These are phyloP conservation scores for Phyllosticta capitalensis DNA, from an alignment of 2,329 filamentous ascomycete genomes.

Conservation along the genomic window DNA sequence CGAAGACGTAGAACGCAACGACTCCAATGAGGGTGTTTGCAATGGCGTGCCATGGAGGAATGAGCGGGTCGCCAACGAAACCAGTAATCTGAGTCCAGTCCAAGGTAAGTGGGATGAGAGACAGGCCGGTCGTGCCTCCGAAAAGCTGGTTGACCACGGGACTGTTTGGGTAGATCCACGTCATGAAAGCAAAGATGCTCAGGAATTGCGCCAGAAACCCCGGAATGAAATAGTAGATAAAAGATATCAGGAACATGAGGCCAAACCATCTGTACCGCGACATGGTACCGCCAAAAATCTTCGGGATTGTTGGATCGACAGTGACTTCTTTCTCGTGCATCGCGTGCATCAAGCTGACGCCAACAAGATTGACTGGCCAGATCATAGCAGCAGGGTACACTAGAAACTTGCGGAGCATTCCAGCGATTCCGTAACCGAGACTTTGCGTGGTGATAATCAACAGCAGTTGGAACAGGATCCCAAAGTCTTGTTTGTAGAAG, in stretches of 20 bases:
- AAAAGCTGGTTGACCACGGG: constrained; percentile 22
- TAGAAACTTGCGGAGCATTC: constrained; percentile 10
- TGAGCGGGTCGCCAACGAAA: constrained; percentile 11
- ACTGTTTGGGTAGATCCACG: constrained; percentile 44
- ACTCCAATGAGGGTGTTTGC: constrained; percentile 42
- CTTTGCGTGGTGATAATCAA: constrained; percentile 12
- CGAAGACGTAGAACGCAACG: constrained; percentile 17
- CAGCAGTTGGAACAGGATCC: constrained; percentile 1
- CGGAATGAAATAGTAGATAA: constrained; percentile 13
- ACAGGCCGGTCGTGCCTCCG: constrained; percentile 11
- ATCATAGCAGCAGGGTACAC: constrained; percentile 13
- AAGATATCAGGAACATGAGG: constrained; percentile 16
- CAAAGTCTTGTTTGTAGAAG: constrained; percentile 7
- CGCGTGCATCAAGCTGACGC: constrained; percentile 11
- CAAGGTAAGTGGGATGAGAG: constrained; percentile 17
- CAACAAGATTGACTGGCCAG: constrained; percentile 12
- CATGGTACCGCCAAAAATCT: constrained; percentile 2
- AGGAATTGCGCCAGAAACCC: neutral
- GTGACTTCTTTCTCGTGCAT: constrained; percentile 10
- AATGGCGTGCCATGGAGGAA: constrained; percentile 41
- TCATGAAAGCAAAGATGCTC: constrained; percentile 4
- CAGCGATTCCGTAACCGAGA: constrained; percentile 13
- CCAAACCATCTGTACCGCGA: constrained; percentile 21
- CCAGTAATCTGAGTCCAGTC: constrained; percentile 13
- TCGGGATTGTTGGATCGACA: neutral